Percentiles rank a stretch among this genome's conserved stretches.
Evolutionary conservation across 169 alveolate species (phyloP).

Genomic region (Plasmodium reichenowi): DNA sequence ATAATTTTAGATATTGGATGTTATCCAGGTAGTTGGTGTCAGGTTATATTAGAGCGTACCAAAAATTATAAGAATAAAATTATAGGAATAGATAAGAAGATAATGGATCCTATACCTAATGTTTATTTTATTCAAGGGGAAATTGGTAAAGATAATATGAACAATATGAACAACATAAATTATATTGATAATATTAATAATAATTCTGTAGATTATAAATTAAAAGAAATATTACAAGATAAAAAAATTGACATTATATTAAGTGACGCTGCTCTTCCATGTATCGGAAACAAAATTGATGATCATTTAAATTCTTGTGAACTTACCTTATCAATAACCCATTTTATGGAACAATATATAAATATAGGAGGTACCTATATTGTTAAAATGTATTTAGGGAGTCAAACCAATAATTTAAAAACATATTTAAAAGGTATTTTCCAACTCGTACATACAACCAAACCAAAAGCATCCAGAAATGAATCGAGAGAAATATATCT

Average conservation of each 20-base stretch:
- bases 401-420: constrained; percentile 82
- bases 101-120: constrained; percentile 80
- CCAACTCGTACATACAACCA: constrained; percentile 80
- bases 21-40: constrained; percentile 89
- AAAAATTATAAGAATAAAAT: constrained; percentile 81
- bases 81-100: constrained; percentile 59
- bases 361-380: constrained; percentile 86
- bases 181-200: too few species aligned
- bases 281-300: constrained; percentile 85
- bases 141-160: constrained; percentile 82
- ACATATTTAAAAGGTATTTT: constrained; percentile 83
- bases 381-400: constrained; percentile 86
- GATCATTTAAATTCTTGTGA: constrained; percentile 87
- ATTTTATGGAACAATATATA: constrained; percentile 84
- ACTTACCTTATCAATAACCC: constrained; percentile 83
- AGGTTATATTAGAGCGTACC: constrained; percentile 84
- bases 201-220: background rate
- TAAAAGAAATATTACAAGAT: constrained; percentile 73
- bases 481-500: constrained; percentile 85
- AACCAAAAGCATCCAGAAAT: constrained; percentile 86
- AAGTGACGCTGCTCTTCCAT: constrained; percentile 85
- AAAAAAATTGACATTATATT: constrained; percentile 83
- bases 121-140: constrained; percentile 84
- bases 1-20: constrained; percentile 85
- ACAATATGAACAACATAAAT: constrained; percentile 1